Conservation (phyloP, 2,329 filamentous ascomycete species). For the Mycogone perniciosa region DNA sequence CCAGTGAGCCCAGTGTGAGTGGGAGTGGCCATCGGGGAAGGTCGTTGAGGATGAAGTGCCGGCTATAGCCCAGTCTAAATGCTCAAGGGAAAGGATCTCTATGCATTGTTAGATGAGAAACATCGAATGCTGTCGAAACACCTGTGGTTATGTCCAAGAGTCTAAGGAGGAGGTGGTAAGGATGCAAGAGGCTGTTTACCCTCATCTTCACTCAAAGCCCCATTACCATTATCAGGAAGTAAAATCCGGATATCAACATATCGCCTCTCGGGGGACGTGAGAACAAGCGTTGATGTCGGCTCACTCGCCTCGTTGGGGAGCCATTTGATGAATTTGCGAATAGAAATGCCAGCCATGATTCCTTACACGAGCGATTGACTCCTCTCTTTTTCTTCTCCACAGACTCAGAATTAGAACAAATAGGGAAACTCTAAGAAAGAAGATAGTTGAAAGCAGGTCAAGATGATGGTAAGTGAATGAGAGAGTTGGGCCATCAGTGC, state of each 20-base stretch:
- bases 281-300: slow-evolving; percentile 57
- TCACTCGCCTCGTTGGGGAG: slow-evolving; percentile 46
- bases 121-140: background rate
- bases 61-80: slow-evolving; percentile 61
- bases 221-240: slow-evolving; percentile 18
- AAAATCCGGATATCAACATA: slow-evolving; percentile 59
- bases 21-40: slow-evolving; percentile 23
- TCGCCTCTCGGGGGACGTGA: slow-evolving; percentile 50
- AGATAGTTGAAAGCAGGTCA: too few relatives aligned
- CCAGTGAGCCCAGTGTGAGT: slow-evolving; percentile 51
- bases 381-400: background rate
- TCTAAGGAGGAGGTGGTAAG: background rate
- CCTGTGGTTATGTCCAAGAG: rapidly evolving
- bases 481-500: background rate
- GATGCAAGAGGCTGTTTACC: background rate
- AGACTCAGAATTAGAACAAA: background rate
- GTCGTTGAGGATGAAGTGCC: slow-evolving; percentile 42
- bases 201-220: background rate
- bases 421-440: background rate
- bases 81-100: slow-evolving; percentile 19
- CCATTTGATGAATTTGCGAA: slow-evolving; percentile 55
- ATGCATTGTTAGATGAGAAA: too few relatives aligned
- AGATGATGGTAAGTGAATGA: too few relatives aligned
- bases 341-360: slow-evolving; percentile 46
- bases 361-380: background rate